phyloP scores from a whole-genome alignment of 2,329 filamentous ascomycete genomes.

The Orbilia brochopaga region DNA sequence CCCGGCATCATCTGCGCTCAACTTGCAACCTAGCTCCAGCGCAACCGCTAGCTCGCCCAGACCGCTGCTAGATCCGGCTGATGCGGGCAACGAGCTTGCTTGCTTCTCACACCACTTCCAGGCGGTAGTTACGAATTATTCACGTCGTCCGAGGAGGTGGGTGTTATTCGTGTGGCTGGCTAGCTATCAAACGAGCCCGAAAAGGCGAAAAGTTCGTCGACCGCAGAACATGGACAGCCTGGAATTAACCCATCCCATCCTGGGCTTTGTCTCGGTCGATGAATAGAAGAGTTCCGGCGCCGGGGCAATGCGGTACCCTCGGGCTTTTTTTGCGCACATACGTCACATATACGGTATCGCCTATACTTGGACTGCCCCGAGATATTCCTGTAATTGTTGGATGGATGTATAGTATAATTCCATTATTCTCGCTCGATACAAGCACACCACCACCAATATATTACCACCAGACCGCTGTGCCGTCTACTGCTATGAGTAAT shows the following conservation, averaged over 20 bases:
- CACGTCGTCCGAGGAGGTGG: neutral
- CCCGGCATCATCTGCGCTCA: neutral
- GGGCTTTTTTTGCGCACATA: neutral
- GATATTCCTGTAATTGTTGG: no score
- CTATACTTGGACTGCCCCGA: no score
- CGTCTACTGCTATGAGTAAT: neutral
- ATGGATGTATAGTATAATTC: slow-evolving; percentile 1
- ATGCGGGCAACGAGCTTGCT: neutral
- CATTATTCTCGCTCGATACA: neutral
- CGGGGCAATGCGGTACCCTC: no score
- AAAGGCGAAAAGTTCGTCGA: neutral
- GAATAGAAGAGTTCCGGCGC: neutral
- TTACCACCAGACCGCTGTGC: neutral
- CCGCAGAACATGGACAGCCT: neutral
- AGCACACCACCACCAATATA: neutral
- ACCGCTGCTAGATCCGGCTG: neutral
- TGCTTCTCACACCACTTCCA: neutral
- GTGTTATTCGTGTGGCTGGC: slow-evolving; percentile 30
- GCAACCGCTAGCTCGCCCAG: neutral
- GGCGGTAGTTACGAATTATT: no score
- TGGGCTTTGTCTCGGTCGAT: neutral
- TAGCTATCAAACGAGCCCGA: slow-evolving; percentile 8
- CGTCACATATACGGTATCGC: neutral
- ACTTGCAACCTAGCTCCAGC: neutral
- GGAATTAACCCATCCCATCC: neutral